phyloP scores from a whole-genome alignment of 2,329 filamentous ascomycete species.

The Pestalotiopsis fici region DNA sequence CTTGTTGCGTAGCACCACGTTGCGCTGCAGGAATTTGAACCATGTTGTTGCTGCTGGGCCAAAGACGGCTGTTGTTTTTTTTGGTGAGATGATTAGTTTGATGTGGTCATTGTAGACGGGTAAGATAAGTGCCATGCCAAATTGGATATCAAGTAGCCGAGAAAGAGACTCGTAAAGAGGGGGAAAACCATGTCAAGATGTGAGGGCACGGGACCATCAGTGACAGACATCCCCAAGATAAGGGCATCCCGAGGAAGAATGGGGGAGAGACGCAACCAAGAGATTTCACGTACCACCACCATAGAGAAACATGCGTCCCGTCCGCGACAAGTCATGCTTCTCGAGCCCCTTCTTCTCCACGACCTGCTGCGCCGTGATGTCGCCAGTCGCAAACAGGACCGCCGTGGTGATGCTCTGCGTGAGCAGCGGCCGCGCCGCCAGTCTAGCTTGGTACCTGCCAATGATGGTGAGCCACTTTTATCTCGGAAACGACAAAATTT shows the following conservation, averaged over 20 bases:
- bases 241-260: neutral
- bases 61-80: constrained; percentile 64
- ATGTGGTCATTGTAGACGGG: too few species aligned
- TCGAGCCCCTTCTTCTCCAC: constrained; percentile 79
- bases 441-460: constrained; percentile 79
- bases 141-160: too few species aligned
- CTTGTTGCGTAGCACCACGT: constrained; percentile 63
- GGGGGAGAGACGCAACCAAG: neutral
- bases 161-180: neutral
- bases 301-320: constrained; percentile 78
- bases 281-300: constrained; percentile 63
- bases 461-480: neutral
- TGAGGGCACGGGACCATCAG: too few species aligned
- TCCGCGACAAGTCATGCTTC: constrained; percentile 74
- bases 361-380: constrained; percentile 86
- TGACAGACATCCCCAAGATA: too few species aligned
- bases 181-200: too few species aligned
- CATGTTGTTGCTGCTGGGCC: constrained; percentile 85
- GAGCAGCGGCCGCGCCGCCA: constrained; percentile 80
- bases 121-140: too few species aligned
- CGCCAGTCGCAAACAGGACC: constrained; percentile 89
- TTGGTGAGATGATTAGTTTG: neutral
- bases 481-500: too few species aligned
- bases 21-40: constrained; percentile 77
- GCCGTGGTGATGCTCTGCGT: constrained; percentile 91